Percentiles rank a stretch among this genome's conserved stretches.
These are phyloP conservation scores for Paramecium sexaurelia DNA, from an alignment of 73 alveolate genomes.

Conservation along the genomic window DNA sequence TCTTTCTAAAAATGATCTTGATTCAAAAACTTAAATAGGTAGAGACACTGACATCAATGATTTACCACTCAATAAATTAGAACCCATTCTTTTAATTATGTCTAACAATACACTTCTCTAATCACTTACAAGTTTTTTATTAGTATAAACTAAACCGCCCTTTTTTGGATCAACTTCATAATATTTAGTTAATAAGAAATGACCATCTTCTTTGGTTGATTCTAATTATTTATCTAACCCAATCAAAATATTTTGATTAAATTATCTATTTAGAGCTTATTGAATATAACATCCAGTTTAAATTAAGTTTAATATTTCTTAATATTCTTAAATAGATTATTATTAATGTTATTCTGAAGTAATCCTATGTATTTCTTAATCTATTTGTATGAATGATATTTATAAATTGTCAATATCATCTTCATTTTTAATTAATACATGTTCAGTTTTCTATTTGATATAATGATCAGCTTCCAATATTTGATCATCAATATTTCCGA, in stretches of 20 bases:
- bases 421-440: not conserved
- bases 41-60: constrained; percentile 62
- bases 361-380: not conserved
- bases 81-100: constrained; percentile 65
- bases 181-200: constrained; percentile 51
- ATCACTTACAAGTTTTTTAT: constrained; percentile 36
- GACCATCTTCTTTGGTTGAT: constrained; percentile 59
- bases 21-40: constrained; percentile 61
- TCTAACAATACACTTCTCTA: constrained; percentile 51
- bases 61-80: constrained; percentile 61
- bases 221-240: constrained; percentile 43
- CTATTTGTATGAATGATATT: not conserved
- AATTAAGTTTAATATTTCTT: not conserved
- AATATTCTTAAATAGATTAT: constrained; percentile 11
- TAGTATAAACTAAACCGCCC: constrained; percentile 57
- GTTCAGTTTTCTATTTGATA: not conserved
- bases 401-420: not conserved
- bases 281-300: not conserved
- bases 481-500: not conserved
- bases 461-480: not conserved
- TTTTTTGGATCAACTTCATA: constrained; percentile 59
- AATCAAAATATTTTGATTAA: not conserved
- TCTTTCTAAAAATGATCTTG: constrained; percentile 60
- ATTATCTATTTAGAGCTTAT: not conserved
- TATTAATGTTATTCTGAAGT: constrained; percentile 44